Evolutionary conservation across 2,329 filamentous ascomycete genomes (phyloP).

Genomic region (Epichloe coenophiala): DNA sequence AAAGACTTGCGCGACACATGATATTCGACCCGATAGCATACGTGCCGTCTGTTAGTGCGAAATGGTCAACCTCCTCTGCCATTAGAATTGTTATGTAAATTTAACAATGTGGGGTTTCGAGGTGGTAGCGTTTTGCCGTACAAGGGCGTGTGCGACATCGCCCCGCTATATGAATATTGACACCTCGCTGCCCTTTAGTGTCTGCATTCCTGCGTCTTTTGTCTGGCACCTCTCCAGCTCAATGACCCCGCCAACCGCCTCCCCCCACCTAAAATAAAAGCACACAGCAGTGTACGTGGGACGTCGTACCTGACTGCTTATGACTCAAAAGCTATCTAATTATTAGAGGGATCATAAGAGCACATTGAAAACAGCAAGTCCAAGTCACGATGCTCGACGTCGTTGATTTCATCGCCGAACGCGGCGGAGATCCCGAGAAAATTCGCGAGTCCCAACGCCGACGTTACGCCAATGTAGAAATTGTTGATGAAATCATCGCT

Average conservation of each 20-base stretch:
- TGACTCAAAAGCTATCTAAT: background rate
- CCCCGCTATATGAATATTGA: background rate
- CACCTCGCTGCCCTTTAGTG: background rate
- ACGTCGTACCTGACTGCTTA: background rate
- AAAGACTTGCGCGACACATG: no score
- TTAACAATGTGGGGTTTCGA: no score
- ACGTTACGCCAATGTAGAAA: slow-evolving; percentile 65
- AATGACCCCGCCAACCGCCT: background rate
- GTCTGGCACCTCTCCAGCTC: background rate
- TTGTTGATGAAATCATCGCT: slow-evolving; percentile 81
- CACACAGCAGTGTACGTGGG: background rate
- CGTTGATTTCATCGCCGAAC: slow-evolving; percentile 67
- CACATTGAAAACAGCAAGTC: background rate
- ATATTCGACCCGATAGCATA: no score
- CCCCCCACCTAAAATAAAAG: background rate
- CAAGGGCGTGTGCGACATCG: background rate
- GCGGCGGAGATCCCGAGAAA: slow-evolving; percentile 80
- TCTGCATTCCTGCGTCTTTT: background rate
- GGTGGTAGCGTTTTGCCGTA: background rate
- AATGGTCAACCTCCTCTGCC: no score
- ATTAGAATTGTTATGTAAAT: no score
- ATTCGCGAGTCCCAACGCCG: slow-evolving; percentile 85
- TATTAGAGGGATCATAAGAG: background rate
- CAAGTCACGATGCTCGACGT: slow-evolving; percentile 53
- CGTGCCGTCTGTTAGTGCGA: no score